phyloP scores from a whole-genome alignment of 108 stramenopile genomes.

The Fistulifera pelliculosa region DNA sequence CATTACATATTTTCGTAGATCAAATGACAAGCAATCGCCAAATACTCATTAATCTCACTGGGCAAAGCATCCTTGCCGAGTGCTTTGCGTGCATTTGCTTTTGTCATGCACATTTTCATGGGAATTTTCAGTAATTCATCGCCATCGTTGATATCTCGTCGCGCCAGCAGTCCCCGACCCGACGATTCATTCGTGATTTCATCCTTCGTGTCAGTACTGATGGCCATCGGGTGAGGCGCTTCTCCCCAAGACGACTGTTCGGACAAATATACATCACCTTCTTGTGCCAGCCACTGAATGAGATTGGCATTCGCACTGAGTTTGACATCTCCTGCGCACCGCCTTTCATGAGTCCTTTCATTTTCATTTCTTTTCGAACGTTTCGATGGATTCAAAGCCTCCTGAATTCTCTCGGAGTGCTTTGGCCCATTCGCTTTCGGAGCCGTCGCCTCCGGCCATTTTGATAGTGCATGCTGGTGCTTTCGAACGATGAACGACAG shows the following conservation, averaged over 20 bases:
- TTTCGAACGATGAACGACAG: no score
- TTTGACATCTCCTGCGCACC: conserved; percentile 44
- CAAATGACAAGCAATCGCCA: conserved; percentile 91
- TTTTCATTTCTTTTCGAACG: conserved; percentile 81
- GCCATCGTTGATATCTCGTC: conserved; percentile 83
- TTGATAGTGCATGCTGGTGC: no score
- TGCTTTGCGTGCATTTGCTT: conserved; percentile 68
- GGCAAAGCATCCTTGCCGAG: conserved; percentile 61
- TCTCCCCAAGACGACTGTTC: conserved; percentile 84
- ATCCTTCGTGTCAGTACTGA: conserved; percentile 87
- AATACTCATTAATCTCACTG: conserved; percentile 83
- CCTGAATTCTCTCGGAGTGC: conserved; percentile 56
- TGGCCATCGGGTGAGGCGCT: conserved; percentile 92
- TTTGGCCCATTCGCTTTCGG: conserved; percentile 68
- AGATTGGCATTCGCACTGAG: conserved; percentile 63
- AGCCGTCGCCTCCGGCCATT: conserved; percentile 39
- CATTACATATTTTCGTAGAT: conserved; percentile 75
- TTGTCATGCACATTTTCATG: conserved; percentile 80
- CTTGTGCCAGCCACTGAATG: conserved; percentile 68
- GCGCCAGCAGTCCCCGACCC: conserved; percentile 84
- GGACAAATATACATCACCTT: conserved; percentile 69
- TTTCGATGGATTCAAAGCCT: conserved; percentile 26
- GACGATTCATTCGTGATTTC: conserved; percentile 89
- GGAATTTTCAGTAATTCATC: conserved; percentile 84
- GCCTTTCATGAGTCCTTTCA: conserved; percentile 62